Base-by-base conservation (phyloP, 108 stramenopile genomes). In the Fragilariopsis cylindrus region DNA sequence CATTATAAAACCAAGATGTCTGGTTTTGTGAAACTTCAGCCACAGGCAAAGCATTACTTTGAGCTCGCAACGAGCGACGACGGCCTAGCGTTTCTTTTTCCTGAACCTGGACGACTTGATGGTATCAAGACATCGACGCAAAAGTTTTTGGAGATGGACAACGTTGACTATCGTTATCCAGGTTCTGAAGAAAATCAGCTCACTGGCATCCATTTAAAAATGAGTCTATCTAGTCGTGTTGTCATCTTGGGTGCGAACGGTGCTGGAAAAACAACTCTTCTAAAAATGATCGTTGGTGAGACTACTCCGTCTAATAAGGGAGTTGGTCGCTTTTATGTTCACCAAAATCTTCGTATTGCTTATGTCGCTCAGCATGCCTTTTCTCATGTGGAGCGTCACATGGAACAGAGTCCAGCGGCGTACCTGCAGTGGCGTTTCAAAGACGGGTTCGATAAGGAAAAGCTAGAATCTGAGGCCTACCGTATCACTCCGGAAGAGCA, bases 361-460 rank as follows among this genome's bases (percentile, higher is more conserved):
- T 98, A 98, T 76, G 96, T 98, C 45, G 94, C 96, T 7, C 98
- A 98, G 88, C 98, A 98, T 75, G 90, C 95, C 53, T 96, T 98
- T 73, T 88, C 88, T 70, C 98, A 98, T 85, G 93, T 98, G 13
- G 98, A 98, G 81, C 80, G 92, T 75, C 98, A 98, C 78, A 86
- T 96, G 71, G 93, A 97, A 40, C 81, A 93, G 45, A 82, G 83
- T 66, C 98, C 98, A n/a, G 92, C 83, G 9, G 76, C 94, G 30
- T 98, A 98, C 91, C 92, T 98, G 72, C 95, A 96, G 82, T 98
- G 98, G 98, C 91, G 98, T 65, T 98, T 97, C 86, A 95, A 91
- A 85, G 92, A 94, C 76, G 93, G 88, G 9, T 94, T 80, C 67
- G 96, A 96, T 55, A 90, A 84, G 70, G 96, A 96, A 77, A 94